Evolutionary conservation across 23 red algal species (phyloP), one percentile per base, ranked within the genome.

Genomic region (Porphyridium purpureum): DNA sequence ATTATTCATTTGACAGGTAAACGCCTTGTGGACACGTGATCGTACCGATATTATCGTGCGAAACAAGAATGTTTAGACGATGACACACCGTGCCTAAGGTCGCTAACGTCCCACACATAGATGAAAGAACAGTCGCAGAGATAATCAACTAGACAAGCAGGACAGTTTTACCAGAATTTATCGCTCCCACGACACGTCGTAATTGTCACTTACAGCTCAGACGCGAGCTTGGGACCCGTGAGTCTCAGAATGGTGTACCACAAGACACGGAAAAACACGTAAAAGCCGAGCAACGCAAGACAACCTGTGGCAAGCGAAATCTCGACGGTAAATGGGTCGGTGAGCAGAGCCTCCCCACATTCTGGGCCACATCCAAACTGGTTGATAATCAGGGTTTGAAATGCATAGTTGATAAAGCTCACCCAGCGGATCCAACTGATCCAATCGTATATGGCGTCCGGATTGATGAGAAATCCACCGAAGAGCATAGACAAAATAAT

Each of bases 401-500:
- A 81, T 28, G 67, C 72, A 46, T 98, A 98, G 50, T 74, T 70
- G 7, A 98, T 59, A 31, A 98, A 98, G 11, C 79, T 86, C 4
- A 98, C 31, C 7, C 62, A 98, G 24, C 72, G 70, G 6, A 83
- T 54, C 90, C 90, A 98, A 2, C 35, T 44, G 21, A 98, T 50
- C 61, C 69, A 98, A 14, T 36, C 76, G 0, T 54, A 63, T 44
- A 98, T 53, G 15, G 69, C 46, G 5, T 69, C 55, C 22, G 49
- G 57, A 1, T 29, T 51, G 64, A 86, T 85, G 57, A 98, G 83
- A 49, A 98, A 98, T 1, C 90, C 90, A 22, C 73, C 90, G 21
- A 98, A 98, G 31, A 98, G 47, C 49, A 98, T 53, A 21, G 68
- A 71, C 5, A 85, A 27, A 29, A 98, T 82, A 34, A 98, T 74